These are phyloP conservation scores for Chalciporus pseudorubinellus DNA, from an alignment of 768 basidiomycete species.

Conservation along the genomic window DNA sequence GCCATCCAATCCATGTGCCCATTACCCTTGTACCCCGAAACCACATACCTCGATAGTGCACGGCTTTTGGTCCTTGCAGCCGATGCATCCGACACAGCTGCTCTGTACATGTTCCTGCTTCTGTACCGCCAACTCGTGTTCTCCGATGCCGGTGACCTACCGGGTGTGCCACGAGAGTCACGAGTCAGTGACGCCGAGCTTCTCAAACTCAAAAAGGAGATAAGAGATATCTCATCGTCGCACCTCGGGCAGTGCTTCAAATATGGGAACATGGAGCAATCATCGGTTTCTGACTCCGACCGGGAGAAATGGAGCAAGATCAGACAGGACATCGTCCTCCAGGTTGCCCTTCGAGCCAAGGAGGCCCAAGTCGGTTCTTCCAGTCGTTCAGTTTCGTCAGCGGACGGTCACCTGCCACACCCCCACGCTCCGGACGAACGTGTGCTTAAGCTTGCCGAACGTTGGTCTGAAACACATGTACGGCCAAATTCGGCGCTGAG, in stretches of 20 bases:
- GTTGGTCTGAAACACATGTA: conserved; percentile 72
- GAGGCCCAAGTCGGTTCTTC: conserved; percentile 36
- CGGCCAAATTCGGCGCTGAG: conserved; percentile 57
- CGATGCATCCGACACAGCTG: conserved; percentile 73
- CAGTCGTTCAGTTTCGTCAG: conserved; percentile 25
- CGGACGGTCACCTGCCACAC: conserved; percentile 23
- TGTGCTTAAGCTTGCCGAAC: conserved; percentile 58
- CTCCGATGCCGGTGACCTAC: conserved; percentile 40
- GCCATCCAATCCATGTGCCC: conserved; percentile 34
- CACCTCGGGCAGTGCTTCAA: conserved; percentile 61
- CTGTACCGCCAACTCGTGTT: conserved; percentile 74
- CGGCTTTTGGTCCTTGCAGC: conserved; percentile 64
- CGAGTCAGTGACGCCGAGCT: conserved; percentile 54
- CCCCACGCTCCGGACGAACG: conserved; percentile 45
- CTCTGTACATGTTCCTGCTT: conserved; percentile 77
- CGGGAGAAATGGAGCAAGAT: conserved; percentile 51
- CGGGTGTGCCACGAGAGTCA: conserved; percentile 28
- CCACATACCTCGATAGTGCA: conserved; percentile 73
- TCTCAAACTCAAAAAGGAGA: conserved; percentile 65
- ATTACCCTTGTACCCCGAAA: conserved; percentile 64
- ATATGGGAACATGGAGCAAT: conserved; percentile 26
- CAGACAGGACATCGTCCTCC: conserved; percentile 68
- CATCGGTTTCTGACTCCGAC: conserved; percentile 36
- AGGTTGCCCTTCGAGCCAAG: conserved; percentile 69
- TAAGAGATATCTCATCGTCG: conserved; percentile 61